phyloP scores from a whole-genome alignment of 768 basidiomycete genomes.

The Fomitopsis pulvina region DNA sequence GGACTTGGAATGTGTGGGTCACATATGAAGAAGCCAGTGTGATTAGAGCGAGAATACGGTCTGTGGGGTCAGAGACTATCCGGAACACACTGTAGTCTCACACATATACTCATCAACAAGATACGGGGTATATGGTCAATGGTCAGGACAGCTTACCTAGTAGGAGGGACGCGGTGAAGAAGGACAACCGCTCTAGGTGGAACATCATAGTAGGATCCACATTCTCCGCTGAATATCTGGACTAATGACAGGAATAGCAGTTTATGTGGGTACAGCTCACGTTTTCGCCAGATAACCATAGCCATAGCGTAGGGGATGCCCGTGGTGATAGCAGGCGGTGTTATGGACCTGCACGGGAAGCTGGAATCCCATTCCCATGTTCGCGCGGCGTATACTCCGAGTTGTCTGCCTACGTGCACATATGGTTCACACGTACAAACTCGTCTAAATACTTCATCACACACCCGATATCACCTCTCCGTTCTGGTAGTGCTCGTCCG shows the following conservation, averaged over 20 bases:
- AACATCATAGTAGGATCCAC: conserved; percentile 18
- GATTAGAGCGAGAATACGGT: conserved; percentile 19
- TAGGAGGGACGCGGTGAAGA: conserved; percentile 24
- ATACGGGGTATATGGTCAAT: no score
- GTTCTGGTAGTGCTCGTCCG: conserved; percentile 37
- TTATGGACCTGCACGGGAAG: conserved; percentile 30
- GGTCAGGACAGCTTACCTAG: no score
- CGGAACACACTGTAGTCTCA: conserved; percentile 18
- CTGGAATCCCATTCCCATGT: conserved; percentile 34
- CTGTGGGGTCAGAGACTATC: conserved; percentile 7
- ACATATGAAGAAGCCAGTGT: conserved; percentile 32
- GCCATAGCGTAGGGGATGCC: conserved; percentile 25
- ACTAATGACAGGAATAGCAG: background rate
- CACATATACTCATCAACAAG: no score
- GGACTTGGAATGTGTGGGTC: conserved; percentile 30
- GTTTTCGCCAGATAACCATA: conserved; percentile 7
- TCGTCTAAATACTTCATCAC: background rate
- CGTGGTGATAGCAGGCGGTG: conserved; percentile 26
- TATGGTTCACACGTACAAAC: background rate
- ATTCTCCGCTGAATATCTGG: background rate
- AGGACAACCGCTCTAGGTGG: conserved; percentile 23
- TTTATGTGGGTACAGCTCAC: background rate
- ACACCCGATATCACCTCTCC: conserved; percentile 32
- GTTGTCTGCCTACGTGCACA: conserved; percentile 19
- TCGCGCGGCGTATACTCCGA: conserved; percentile 21